Base-by-base conservation (phyloP, 2,329 filamentous ascomycete genomes). In the Phialocephala subalpina region DNA sequence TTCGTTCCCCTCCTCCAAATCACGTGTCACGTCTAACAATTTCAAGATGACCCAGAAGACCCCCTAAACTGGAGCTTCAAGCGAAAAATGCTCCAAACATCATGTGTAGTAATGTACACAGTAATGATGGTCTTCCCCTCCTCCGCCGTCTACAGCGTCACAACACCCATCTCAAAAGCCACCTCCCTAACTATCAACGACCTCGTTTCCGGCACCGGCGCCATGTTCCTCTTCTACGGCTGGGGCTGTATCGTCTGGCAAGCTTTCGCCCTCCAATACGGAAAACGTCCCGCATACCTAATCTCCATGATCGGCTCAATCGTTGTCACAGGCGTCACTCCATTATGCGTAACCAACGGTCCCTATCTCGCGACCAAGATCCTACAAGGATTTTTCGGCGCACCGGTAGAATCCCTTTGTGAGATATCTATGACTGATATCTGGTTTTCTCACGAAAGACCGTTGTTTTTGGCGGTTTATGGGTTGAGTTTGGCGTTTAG, bases 241-340 rank as follows among this genome's bases (percentile, higher is more conserved):
- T 85, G 82, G 82, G 82, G 82, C 0, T 80, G 81, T 63, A 74
- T 86, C 2, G 73, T 86, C 52, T 85, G 82, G 82, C 83, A 86
- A 69, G 83, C 84, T 1, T 72, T 86, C 29, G 84, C 84, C 0
- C 73, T 85, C 14, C 81, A 81, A 56, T 84, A 82, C 63, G 84
- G 84, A 20, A 84, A 84, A 63, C 78, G 83, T 5, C 77, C 79
- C 0, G 79, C 82, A 1, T 86, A 84, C 62, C 72, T 85, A 2
- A 70, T 82, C 38, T 81, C 79, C 1, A 74, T 75, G 55, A 58
- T 75, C 49, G 73, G 66, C 29, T 73, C 69, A 3, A 71, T 73
- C 22, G 70, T 80, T 72, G 72, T 77, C 47, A 77, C 77, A 42
- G 75, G 84, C 1, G 74, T 73, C 69, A 72, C 75, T 1, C 69